These are phyloP conservation scores for Rhodamnia argentea DNA, from an alignment of 345 rosid species.

Conservation along the genomic window DNA sequence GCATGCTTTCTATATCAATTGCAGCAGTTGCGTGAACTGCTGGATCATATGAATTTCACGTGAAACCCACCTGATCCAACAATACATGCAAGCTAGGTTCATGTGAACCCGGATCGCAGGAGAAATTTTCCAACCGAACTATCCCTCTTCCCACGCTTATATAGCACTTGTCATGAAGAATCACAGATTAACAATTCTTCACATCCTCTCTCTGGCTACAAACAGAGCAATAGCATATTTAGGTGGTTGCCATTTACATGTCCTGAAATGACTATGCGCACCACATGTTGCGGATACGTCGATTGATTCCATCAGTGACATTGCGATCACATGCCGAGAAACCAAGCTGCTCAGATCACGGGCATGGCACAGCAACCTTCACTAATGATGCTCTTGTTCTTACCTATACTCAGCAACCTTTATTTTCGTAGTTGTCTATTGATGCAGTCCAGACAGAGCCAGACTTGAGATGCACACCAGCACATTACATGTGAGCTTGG, in stretches of 20 bases:
- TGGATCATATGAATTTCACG: not conserved
- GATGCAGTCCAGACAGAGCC: not conserved
- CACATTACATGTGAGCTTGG: not conserved
- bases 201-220: not conserved
- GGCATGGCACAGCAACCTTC: not conserved
- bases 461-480: not conserved
- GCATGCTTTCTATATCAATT: not conserved
- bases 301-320: not conserved
- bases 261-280: not conserved
- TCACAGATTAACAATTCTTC: not conserved
- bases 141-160: not conserved
- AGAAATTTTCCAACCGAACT: not conserved
- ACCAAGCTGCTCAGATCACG: not conserved
- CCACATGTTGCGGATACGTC: not conserved
- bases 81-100: not conserved
- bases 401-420: not conserved
- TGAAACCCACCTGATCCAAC: not conserved
- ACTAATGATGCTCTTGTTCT: not conserved
- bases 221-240: not conserved
- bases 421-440: not conserved
- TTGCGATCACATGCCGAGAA: not conserved
- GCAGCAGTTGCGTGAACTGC: not conserved
- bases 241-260: not conserved
- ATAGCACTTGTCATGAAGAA: not conserved
- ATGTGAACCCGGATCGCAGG: not conserved